Conservation (phyloP, 371 early-diverging fungal species). For the Cokeromyces recurvatus region DNA sequence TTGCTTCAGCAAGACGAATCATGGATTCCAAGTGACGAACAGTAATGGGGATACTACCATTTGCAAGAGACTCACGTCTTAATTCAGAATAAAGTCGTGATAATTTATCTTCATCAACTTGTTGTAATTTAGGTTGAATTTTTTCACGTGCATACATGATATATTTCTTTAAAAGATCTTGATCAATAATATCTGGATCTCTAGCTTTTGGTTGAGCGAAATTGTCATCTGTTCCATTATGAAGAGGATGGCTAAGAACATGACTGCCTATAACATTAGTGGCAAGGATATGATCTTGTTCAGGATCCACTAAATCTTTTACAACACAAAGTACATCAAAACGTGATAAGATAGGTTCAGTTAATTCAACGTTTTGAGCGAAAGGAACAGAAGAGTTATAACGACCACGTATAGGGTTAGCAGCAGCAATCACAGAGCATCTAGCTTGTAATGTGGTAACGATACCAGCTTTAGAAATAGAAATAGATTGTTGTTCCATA, state of each 20-base stretch:
- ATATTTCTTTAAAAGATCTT: conserved; percentile 92
- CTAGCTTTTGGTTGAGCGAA: conserved; percentile 27
- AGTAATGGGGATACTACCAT: conserved; percentile 96
- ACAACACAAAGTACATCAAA: conserved; percentile 99
- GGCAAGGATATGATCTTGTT: conserved; percentile 89
- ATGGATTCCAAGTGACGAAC: conserved; percentile 99
- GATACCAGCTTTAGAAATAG: conserved; percentile 97
- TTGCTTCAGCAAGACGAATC: conserved; percentile 96
- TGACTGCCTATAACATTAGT: conserved; percentile 94
- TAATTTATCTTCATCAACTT: conserved; percentile 88
- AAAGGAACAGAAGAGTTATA: conserved; percentile 97
- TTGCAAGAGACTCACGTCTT: conserved; percentile 86
- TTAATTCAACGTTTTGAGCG: conserved; percentile 98
- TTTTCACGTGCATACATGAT: conserved; percentile 95
- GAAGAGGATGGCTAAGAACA: conserved; percentile 81
- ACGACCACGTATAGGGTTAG: conserved; percentile 97
- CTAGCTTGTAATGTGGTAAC: conserved; percentile 96
- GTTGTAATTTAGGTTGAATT: conserved; percentile 80
- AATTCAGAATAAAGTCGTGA: conserved; percentile 90
- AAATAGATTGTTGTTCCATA: conserved; percentile 99
- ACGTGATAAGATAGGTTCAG: conserved; percentile 98
- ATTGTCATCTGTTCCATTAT: conserved; percentile 35
- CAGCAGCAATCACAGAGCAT: conserved; percentile 96
- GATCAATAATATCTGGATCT: conserved; percentile 68
- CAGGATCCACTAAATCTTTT: conserved; percentile 88